Conservation (phyloP, 257 asterid genomes). For the Capsicum baccatum region DNA sequence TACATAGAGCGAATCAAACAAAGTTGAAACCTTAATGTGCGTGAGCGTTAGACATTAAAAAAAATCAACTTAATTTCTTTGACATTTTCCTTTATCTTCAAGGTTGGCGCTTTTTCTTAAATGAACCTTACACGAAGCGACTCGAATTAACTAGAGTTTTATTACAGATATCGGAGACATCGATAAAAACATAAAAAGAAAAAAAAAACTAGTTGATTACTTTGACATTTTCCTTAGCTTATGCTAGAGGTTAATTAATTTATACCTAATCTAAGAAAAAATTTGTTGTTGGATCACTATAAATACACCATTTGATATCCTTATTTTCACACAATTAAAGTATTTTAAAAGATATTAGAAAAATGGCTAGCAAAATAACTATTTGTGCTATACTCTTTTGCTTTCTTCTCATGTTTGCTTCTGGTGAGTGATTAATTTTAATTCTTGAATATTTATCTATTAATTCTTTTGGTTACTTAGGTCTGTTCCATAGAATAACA, state of each 20-base stretch:
- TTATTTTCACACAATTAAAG: not conserved
- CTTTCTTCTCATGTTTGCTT: conserved; percentile 26
- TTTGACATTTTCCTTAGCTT: conserved; percentile 2
- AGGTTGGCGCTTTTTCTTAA: too few species aligned
- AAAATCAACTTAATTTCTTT: not conserved
- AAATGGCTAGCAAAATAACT: conserved; percentile 34
- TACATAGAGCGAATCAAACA: rapidly evolving
- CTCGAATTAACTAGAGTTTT: too few species aligned
- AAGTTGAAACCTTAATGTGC: rapidly evolving
- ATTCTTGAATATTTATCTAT: too few species aligned
- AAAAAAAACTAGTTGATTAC: not conserved
- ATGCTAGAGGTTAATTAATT: not conserved
- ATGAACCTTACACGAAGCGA: too few species aligned
- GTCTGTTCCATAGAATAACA: too few species aligned
- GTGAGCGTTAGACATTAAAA: rapidly evolving
- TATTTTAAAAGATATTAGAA: not conserved
- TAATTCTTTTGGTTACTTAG: too few species aligned
- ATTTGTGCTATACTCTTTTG: not conserved
- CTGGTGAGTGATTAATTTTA: not conserved
- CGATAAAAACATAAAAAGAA: too few species aligned
- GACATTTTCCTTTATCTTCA: not conserved
- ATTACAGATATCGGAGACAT: too few species aligned
- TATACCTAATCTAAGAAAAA: not conserved
- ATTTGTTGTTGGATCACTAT: not conserved
- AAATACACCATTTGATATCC: not conserved